phyloP scores from a whole-genome alignment of 305 asterid species.

The Withania somnifera region DNA sequence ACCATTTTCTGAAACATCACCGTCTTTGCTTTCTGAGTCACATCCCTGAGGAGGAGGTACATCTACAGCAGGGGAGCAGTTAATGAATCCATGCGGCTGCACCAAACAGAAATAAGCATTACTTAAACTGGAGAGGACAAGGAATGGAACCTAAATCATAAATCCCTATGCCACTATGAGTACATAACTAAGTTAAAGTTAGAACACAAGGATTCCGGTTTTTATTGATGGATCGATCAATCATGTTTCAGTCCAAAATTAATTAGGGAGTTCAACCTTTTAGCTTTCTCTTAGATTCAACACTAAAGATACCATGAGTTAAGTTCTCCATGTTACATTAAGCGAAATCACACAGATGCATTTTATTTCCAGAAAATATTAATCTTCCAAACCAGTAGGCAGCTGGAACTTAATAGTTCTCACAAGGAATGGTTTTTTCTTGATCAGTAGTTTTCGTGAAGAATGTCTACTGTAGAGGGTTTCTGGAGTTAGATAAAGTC shows the following conservation, averaged over 20 bases:
- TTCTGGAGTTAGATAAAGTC: neutral
- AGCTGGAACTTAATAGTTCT: neutral
- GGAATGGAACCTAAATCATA: neutral
- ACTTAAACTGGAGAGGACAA: neutral
- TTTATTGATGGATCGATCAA: neutral
- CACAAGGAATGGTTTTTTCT: neutral
- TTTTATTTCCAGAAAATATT: neutral
- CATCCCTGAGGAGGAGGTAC: slow-evolving; percentile 77
- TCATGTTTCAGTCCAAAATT: neutral
- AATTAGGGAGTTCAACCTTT: neutral
- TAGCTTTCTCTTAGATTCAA: neutral
- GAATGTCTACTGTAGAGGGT: neutral
- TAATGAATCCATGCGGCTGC: slow-evolving; percentile 98
- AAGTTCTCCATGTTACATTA: neutral
- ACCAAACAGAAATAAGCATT: neutral
- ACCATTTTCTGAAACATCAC: slow-evolving; percentile 47
- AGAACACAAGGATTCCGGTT: neutral
- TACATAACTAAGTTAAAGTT: neutral
- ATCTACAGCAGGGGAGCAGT: slow-evolving; percentile 90
- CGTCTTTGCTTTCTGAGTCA: slow-evolving; percentile 58
- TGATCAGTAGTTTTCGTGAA: neutral
- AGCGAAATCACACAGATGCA: neutral
- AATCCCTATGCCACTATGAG: neutral
- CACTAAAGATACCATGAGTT: neutral
- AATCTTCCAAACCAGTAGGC: neutral